phyloP scores from a whole-genome alignment of 352 stramenopile genomes.

The Globisporangium alternatum region DNA sequence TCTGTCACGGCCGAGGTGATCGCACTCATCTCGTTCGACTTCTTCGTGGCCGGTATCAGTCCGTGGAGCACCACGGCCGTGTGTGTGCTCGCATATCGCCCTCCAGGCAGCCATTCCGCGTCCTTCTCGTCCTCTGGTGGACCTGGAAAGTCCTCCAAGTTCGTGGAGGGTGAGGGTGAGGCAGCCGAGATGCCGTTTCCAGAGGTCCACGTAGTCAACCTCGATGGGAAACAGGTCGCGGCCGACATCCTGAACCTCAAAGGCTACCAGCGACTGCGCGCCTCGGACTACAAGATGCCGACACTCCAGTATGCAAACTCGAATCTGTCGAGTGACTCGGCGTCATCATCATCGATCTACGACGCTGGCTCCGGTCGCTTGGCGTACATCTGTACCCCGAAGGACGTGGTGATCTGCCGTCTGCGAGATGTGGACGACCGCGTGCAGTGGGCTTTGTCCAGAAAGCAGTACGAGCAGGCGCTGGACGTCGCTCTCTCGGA shows the following conservation, averaged over 20 bases:
- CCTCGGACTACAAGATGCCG: conserved; percentile 81
- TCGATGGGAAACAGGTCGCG: conserved; percentile 86
- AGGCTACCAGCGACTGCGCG: conserved; percentile 69
- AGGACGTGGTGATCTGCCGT: conserved; percentile 84
- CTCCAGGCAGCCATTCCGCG: conserved; percentile 32
- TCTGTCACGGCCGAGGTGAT: conserved; percentile 61
- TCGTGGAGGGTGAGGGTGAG: conserved; percentile 71
- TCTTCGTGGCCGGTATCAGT: conserved; percentile 77
- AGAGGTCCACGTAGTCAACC: conserved; percentile 85
- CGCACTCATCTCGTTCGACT: conserved; percentile 76
- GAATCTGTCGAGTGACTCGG: conserved; percentile 18
- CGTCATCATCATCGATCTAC: conserved; percentile 47
- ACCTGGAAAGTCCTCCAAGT: conserved; percentile 30
- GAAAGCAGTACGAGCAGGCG: conserved; percentile 58
- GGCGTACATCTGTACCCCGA: conserved; percentile 78
- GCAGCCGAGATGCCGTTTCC: conserved; percentile 71
- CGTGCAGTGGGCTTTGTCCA: conserved; percentile 61
- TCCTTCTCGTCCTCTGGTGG: conserved; percentile 18
- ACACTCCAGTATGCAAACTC: conserved; percentile 57
- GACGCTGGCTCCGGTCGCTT: conserved; percentile 64
- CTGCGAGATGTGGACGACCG: conserved; percentile 76
- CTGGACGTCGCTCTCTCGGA: conserved; percentile 66
- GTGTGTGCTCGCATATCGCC: conserved; percentile 70
- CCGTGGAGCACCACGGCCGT: conserved; percentile 56
- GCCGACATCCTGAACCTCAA: conserved; percentile 74